Conservation (phyloP, 805 yeast genomes). For the Tetrapisispora pingtungensis region DNA sequence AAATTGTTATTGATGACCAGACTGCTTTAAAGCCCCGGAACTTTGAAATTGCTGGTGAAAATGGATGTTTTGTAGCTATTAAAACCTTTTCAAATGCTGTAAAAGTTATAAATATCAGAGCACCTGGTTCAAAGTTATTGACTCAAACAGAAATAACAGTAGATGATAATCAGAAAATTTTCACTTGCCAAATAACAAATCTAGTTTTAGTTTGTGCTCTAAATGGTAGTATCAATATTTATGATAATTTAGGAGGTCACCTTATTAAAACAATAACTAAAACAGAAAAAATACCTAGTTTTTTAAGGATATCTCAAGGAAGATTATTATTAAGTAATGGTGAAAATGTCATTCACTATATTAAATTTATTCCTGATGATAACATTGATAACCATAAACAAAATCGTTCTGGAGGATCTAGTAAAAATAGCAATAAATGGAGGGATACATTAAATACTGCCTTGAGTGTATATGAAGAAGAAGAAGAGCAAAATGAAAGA, state of each 20-base stretch:
- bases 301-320: constrained; percentile 25
- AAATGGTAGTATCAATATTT: constrained; percentile 20
- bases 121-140: constrained; percentile 11
- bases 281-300: constrained; percentile 24
- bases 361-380: constrained; percentile 20
- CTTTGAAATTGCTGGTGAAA: constrained; percentile 23
- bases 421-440: constrained; percentile 21
- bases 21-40: constrained; percentile 22
- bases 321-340: constrained; percentile 24
- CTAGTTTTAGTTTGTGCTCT: constrained; percentile 24
- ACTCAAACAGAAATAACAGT: constrained; percentile 13
- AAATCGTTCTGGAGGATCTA: background rate
- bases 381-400: constrained; percentile 4
- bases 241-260: constrained; percentile 25
- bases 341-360: constrained; percentile 20
- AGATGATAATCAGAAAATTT: constrained; percentile 20
- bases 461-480: constrained; percentile 22
- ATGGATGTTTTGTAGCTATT: constrained; percentile 27
- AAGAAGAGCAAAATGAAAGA: constrained; percentile 12
- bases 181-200: constrained; percentile 23
- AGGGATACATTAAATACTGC: constrained; percentile 20
- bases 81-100: constrained; percentile 17
- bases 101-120: constrained; percentile 19
- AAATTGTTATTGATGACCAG: constrained; percentile 21
- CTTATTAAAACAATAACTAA: constrained; percentile 24